These are phyloP conservation scores for Phytopythium boreale DNA, from an alignment of 352 stramenopile species.

Conservation along the genomic window DNA sequence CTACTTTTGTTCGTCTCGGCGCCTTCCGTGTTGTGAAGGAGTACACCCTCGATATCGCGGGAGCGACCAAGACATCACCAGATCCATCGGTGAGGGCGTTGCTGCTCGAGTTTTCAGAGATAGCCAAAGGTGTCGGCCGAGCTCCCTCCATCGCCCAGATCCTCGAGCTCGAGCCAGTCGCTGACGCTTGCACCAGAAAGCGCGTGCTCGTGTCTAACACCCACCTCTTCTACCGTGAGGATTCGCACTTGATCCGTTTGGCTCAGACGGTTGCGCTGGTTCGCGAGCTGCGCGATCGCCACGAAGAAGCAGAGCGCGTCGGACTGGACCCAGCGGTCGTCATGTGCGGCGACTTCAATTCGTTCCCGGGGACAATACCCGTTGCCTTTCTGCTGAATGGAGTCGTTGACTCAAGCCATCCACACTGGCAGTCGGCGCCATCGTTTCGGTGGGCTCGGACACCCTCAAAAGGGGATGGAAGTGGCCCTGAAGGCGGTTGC, in stretches of 20 bases:
- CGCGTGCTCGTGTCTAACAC: constrained; percentile 63
- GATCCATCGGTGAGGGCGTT: constrained; percentile 33
- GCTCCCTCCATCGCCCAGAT: constrained; percentile 72
- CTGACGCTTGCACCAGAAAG: constrained; percentile 8
- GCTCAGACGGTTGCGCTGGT: constrained; percentile 50
- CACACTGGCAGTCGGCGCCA: constrained; percentile 46
- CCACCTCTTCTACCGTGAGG: constrained; percentile 73
- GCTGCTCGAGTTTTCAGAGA: constrained; percentile 53
- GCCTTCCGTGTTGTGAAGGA: constrained; percentile 51
- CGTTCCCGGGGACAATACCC: constrained; percentile 40
- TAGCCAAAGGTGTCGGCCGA: constrained; percentile 39
- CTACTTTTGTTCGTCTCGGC: constrained; percentile 38
- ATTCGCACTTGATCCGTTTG: constrained; percentile 64
- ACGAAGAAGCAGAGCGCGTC: constrained; percentile 13
- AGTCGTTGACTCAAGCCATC: constrained; percentile 39
- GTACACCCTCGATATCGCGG: constrained; percentile 36
- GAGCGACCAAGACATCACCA: constrained; percentile 24
- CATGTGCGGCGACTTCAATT: constrained; percentile 71
- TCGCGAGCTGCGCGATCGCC: constrained; percentile 28
- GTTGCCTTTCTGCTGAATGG: constrained; percentile 52
- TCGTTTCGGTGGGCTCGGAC: constrained; percentile 42
- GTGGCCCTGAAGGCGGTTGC: not conserved
- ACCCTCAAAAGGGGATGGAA: not conserved
- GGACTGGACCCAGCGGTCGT: constrained; percentile 33
- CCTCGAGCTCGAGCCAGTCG: constrained; percentile 34